phyloP scores from a whole-genome alignment of 2,329 filamentous ascomycete genomes.

The Exophiala bonariae region DNA sequence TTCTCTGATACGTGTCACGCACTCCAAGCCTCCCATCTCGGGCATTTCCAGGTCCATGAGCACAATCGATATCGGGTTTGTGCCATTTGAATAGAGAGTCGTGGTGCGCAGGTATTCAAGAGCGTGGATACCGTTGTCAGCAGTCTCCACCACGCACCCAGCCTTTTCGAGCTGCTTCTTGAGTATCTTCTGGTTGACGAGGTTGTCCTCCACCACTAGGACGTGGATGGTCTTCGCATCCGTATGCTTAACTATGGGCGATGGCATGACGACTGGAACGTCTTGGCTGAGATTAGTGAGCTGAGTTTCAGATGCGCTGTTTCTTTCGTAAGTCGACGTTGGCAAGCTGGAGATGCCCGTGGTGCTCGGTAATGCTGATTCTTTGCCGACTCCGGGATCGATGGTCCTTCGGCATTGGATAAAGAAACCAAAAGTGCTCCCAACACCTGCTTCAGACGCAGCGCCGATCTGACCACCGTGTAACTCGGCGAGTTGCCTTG shows the following conservation, averaged over 20 bases:
- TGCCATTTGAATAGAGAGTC: not conserved
- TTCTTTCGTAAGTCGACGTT: too few species aligned
- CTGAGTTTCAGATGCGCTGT: too few species aligned
- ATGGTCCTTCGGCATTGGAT: slow-evolving; percentile 35
- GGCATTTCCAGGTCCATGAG: not conserved
- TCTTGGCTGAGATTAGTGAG: not conserved
- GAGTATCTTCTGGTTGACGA: slow-evolving; percentile 41
- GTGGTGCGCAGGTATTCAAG: not conserved
- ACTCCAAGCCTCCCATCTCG: not conserved
- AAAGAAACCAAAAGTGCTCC: slow-evolving; percentile 59
- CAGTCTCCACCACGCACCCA: not conserved
- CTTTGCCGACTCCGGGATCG: not conserved
- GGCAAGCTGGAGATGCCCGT: too few species aligned
- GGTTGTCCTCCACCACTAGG: slow-evolving; percentile 44
- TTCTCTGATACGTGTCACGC: not conserved
- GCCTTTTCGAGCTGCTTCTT: not conserved
- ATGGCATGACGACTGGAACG: not conserved
- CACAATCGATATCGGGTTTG: not conserved
- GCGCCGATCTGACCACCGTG: slow-evolving; percentile 81
- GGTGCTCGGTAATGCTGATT: not conserved
- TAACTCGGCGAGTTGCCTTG: slow-evolving; percentile 71
- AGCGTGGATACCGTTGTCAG: not conserved
- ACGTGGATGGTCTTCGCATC: slow-evolving; percentile 21
- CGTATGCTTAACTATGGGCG: too few species aligned
- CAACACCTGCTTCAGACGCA: slow-evolving; percentile 52